Conservation (phyloP, 169 alveolate species). For the Cryptosporidium tyzzeri region DNA sequence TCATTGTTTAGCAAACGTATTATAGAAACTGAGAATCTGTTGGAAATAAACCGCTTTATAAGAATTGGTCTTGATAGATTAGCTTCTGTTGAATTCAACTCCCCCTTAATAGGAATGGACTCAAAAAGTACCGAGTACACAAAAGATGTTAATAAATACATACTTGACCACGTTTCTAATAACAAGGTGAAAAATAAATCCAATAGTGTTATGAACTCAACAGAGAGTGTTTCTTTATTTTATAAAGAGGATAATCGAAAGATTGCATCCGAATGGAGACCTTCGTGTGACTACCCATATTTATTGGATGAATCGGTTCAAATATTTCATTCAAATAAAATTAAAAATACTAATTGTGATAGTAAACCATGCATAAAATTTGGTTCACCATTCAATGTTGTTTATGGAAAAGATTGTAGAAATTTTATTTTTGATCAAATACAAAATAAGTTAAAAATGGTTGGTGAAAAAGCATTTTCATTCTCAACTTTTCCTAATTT, state of each 20-base stretch:
- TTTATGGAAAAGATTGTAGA: slow-evolving; percentile 57
- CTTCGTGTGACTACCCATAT: slow-evolving; percentile 50
- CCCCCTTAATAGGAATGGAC: slow-evolving; percentile 25
- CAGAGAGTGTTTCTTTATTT: background rate
- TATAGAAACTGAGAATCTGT: background rate
- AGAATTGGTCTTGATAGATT: background rate
- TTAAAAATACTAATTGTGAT: background rate
- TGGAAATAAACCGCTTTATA: slow-evolving; percentile 30
- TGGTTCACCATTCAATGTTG: slow-evolving; percentile 12
- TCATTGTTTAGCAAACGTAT: background rate
- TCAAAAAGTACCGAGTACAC: background rate
- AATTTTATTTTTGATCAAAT: slow-evolving; percentile 16
- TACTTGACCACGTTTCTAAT: background rate
- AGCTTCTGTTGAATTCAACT: background rate
- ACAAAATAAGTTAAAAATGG: background rate
- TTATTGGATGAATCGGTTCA: slow-evolving; percentile 36
- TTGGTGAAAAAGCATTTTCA: background rate
- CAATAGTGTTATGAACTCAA: background rate
- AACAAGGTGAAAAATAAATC: slow-evolving; percentile 5
- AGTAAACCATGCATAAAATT: background rate
- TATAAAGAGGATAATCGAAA: background rate
- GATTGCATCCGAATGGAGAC: slow-evolving; percentile 29
- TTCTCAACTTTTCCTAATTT: slow-evolving; percentile 45
- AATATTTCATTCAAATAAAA: background rate
- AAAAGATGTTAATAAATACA: background rate